A percentile compares a stretch with the other conserved stretches of the same genome.
Evolutionary conservation across 176 grass and related monocot species (phyloP).

Genomic region (Echinochloa phyllopogon): DNA sequence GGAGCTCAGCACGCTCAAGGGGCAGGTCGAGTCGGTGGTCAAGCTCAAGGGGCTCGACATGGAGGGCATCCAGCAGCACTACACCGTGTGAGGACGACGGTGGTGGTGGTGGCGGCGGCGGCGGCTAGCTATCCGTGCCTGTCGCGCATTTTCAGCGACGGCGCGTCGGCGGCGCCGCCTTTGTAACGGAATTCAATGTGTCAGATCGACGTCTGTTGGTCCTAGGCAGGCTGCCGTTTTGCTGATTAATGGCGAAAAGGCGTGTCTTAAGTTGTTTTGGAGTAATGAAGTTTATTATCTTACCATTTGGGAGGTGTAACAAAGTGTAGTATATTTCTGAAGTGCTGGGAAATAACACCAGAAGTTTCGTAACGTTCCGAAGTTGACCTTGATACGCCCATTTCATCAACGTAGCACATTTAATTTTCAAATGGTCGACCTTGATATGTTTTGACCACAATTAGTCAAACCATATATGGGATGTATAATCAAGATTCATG

Average conservation of each 20-base stretch:
- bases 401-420: too few species aligned
- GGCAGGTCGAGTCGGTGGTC: constrained; percentile 65
- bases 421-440: too few species aligned
- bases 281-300: not conserved
- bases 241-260: not conserved
- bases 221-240: not conserved
- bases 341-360: not conserved
- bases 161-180: not conserved
- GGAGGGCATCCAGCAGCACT: constrained; percentile 70
- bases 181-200: not conserved
- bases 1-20: constrained; percentile 77
- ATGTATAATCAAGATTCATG: too few species aligned
- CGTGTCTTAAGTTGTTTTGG: not conserved
- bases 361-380: too few species aligned
- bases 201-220: not conserved
- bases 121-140: not conserved
- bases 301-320: not conserved
- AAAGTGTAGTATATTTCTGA: not conserved
- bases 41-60: constrained; percentile 90
- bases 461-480: too few species aligned
- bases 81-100: constrained; percentile 58
- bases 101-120: not conserved
- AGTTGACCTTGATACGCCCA: too few species aligned
- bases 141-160: constrained; percentile 34
- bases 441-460: too few species aligned